phyloP scores from a whole-genome alignment of 441 rosid genomes.

The Corymbia calophylla region DNA sequence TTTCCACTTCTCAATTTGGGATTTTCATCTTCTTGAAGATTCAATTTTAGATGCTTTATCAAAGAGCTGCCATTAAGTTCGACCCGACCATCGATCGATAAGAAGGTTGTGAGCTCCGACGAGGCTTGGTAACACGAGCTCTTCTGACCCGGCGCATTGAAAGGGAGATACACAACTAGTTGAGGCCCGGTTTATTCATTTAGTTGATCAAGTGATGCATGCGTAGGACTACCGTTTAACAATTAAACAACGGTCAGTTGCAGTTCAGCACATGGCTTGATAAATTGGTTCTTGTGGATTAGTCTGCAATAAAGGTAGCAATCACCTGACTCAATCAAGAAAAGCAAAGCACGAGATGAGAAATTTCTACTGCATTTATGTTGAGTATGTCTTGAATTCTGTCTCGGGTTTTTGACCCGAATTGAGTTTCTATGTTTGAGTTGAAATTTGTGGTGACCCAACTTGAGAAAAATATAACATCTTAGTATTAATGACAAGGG shows the following conservation, averaged over 20 bases:
- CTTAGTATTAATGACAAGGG: not conserved
- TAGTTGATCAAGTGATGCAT: too few relatives aligned
- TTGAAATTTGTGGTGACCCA: not conserved
- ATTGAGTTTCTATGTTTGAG: fast-evolving
- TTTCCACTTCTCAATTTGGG: not conserved
- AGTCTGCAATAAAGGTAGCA: not conserved
- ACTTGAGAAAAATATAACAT: not conserved
- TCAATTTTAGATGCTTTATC: not conserved
- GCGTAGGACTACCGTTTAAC: too few relatives aligned
- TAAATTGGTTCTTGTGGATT: not conserved
- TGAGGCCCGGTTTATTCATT: too few relatives aligned
- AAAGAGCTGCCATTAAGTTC: not conserved
- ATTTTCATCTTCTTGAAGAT: not conserved
- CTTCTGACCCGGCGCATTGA: too few relatives aligned
- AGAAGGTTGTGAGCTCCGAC: not conserved
- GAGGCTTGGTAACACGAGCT: too few relatives aligned
- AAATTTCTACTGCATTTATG: not conserved
- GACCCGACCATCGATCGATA: not conserved
- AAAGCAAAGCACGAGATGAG: not conserved
- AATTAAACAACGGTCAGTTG: too few relatives aligned
- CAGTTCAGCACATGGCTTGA: not conserved
- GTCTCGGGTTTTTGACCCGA: fast-evolving
- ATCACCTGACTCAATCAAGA: not conserved
- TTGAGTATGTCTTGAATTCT: not conserved
- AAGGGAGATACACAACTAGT: too few relatives aligned